Base-by-base conservation (phyloP, 148 eudicot species). In the Fagopyrum homotropicum region DNA sequence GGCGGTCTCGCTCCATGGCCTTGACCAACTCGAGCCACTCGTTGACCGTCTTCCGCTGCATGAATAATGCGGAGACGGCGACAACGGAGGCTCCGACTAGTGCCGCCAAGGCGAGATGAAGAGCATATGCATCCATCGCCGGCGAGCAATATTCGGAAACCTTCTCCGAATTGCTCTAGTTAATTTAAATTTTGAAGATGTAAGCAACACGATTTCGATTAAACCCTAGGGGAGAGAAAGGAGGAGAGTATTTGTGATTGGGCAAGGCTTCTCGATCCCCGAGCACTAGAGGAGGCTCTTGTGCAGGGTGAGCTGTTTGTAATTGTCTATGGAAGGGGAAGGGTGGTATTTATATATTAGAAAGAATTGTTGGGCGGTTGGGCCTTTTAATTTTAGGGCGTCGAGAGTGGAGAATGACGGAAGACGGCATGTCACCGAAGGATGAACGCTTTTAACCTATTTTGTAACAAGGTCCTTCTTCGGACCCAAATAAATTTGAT, bases 81-180 rank as follows among this genome's bases (percentile, higher is more conserved):
- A 96, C 96, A 46, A 96, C 80, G 5, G 99, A 96, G 3, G 98
- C 99, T 78, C 99, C 99, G 22, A 92, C 82, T 4, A 95, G 85
- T 68, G 98, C 97, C 85, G 98, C 98, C 93, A 94, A 85, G 17
- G 97, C 97, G 66, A 94, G 80, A 73, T 94, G 97, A 48, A 92
- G 80, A 5, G 92, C 69, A 55, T 92, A 89, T 7, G 84, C 44
- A 47, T 91, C 98, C 98, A 93, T 89, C 79, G 29, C 75, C 60
- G 69, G 91, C 90, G 54, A 91, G 77, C 7, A 92, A 49, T 49
- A 8, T 66, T 66, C 19, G 71, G 45, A 6, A 66, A 5, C 9
- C 71, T 66, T 66, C n/a, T 14, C 9, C 71, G 46, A 66, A 12
- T 66, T 7, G 69, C 69, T 29, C 40, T 63, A 1, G 69, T 26